These are phyloP conservation scores for Suhomyces bribrorum DNA, from an alignment of 1,139 yeast genomes.

Conservation along the genomic window DNA sequence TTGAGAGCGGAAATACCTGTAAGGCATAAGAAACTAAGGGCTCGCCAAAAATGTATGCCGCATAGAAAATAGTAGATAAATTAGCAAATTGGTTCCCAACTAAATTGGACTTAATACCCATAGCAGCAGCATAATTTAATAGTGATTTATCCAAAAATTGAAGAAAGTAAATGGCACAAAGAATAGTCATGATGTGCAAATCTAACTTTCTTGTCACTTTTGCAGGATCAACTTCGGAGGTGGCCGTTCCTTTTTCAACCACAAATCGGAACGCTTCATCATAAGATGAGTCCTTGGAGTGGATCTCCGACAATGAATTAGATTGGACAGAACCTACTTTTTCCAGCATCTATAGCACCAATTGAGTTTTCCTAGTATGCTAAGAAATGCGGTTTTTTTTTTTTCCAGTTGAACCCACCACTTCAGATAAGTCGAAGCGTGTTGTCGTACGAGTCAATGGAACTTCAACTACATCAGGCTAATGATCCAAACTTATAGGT, in stretches of 20 bases:
- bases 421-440: no score
- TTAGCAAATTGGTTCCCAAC: constrained; percentile 42
- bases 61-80: constrained; percentile 45
- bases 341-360: not conserved
- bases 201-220: constrained; percentile 27
- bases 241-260: constrained; percentile 2
- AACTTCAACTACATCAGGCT: not conserved
- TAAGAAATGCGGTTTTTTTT: no score
- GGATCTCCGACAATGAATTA: constrained; percentile 1
- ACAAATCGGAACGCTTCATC: constrained; percentile 14
- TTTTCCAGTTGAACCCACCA: not conserved
- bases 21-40: constrained; percentile 41
- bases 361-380: no score
- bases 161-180: constrained; percentile 43
- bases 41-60: constrained; percentile 50
- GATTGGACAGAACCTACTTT: not conserved
- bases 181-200: constrained; percentile 30
- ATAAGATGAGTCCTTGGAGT: constrained; percentile 3
- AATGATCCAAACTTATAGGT: not conserved
- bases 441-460: no score
- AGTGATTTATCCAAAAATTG: constrained; percentile 49
- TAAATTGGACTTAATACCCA: constrained; percentile 47
- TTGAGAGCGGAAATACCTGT: constrained; percentile 42
- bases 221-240: not conserved
- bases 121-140: constrained; percentile 50